Base-by-base conservation (phyloP, 306 rosid genomes). In the Cucurbita moschata region DNA sequence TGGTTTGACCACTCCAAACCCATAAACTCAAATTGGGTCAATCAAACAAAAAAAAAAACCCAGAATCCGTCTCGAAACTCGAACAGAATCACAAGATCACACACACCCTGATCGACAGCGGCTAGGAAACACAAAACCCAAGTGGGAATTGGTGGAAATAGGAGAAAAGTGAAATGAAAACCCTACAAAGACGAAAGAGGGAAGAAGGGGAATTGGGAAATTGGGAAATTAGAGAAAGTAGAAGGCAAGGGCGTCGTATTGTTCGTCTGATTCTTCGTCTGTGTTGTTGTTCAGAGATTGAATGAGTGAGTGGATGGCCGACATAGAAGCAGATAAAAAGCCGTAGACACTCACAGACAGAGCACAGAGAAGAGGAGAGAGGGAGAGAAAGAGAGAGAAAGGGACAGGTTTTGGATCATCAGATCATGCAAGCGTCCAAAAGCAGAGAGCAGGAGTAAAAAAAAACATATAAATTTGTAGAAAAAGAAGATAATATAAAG, bases 261-360 rank as follows among this genome's bases (percentile, higher is more conserved):
- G n/a, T n/a, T 44, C n/a, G 59, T 58, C 21, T 64, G 73, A 49
- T 11, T 64, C 23, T 52, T 57, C 1, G 56, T 64, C 54, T 55
- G 23, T 52, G 62, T 51, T 62, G 39, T 26, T 64, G 50, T 74
- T 74, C 77, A 74, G 59, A 60, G 77, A 60, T 74, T 60, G 13
- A 74, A 49, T 54, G 50, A 37, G 52, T 35, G 72, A 62, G 61
- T 76, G 43, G 51, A 63, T 62, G 73, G 73, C 73, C 78, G 78
- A 76, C 78, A 76, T 40, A 23, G 78, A 62, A 65, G 53, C 73
- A 76, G 73, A 63, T 76, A 64, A 75, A 75, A 75, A 75, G 63
- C 15, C 62, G 51, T 37, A 65, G 51, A 75, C 71, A 75, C 50
- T 62, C 71, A 49, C 71, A 72, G 51, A 68, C 73, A 44, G 19